Conservation (phyloP, 495 filamentous ascomycete genomes). For the Penicillium lagena region DNA sequence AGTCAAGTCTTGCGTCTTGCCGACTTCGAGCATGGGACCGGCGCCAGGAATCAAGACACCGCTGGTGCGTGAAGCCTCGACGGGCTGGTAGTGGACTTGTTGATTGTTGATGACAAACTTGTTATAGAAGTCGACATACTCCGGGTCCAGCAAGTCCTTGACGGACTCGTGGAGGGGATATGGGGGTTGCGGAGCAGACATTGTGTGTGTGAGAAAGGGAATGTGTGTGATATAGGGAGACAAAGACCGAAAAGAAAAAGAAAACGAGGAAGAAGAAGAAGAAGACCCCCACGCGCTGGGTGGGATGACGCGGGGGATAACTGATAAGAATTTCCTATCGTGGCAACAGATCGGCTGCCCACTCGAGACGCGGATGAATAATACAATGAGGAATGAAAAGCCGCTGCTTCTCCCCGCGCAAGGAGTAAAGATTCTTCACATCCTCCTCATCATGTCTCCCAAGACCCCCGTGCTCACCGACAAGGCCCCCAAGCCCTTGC, state of each 20-base stretch:
- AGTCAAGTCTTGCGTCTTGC: slow-evolving; percentile 41
- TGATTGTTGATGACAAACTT: slow-evolving; percentile 42
- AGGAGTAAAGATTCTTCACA: background rate
- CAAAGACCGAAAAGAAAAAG: background rate
- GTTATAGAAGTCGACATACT: slow-evolving; percentile 51
- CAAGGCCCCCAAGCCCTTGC: slow-evolving; percentile 48
- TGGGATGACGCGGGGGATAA: slow-evolving; percentile 4
- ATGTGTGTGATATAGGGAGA: background rate
- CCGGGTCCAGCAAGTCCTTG: slow-evolving; percentile 37
- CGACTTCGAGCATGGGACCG: slow-evolving; percentile 43
- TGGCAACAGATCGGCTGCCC: no score
- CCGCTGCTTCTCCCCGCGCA: background rate
- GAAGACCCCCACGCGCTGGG: slow-evolving; percentile 1
- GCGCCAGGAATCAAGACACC: slow-evolving; percentile 49
- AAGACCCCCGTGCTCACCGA: slow-evolving; percentile 37
- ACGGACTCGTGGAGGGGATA: slow-evolving; percentile 51
- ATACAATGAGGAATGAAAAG: background rate
- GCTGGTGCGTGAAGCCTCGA: slow-evolving; percentile 44
- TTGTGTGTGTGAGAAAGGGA: background rate
- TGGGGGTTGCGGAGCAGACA: slow-evolving; percentile 27
- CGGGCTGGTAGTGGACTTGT: slow-evolving; percentile 46
- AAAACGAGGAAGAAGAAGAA: background rate
- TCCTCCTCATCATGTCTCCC: slow-evolving; percentile 15
- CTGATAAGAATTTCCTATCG: no score
- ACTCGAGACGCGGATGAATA: no score